These are phyloP conservation scores for Aspergillus intermedius DNA, from an alignment of 2,329 filamentous ascomycete genomes.

Conservation along the genomic window DNA sequence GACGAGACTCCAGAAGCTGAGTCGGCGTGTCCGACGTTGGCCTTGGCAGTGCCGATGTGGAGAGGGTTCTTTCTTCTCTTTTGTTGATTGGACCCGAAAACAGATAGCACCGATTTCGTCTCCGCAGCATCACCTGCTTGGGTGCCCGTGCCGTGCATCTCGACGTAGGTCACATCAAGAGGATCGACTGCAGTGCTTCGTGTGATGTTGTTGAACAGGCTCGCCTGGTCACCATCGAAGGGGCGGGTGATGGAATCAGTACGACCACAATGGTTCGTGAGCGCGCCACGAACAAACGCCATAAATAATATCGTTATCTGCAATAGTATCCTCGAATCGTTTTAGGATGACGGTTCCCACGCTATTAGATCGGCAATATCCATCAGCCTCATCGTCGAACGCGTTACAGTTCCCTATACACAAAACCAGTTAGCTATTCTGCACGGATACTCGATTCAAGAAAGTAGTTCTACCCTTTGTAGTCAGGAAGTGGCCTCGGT, in stretches of 20 bases:
- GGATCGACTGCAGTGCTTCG: constrained; percentile 32
- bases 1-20: constrained; percentile 28
- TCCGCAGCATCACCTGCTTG: constrained; percentile 35
- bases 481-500: constrained; percentile 41
- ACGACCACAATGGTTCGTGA: constrained; percentile 41
- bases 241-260: constrained; percentile 43
- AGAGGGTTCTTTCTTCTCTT: constrained; percentile 24
- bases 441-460: no score
- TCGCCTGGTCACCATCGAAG: constrained; percentile 32
- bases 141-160: constrained; percentile 37
- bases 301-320: constrained; percentile 40
- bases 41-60: constrained; percentile 28
- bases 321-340: constrained; percentile 44
- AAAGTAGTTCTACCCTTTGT: neutral
- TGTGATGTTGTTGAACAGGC: constrained; percentile 32
- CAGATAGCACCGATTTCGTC: constrained; percentile 30
- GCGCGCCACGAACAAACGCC: constrained; percentile 38
- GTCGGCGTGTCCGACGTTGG: constrained; percentile 42
- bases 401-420: constrained; percentile 42
- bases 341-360: constrained; percentile 47
- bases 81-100: constrained; percentile 26
- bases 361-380: constrained; percentile 50
- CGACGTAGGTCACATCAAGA: constrained; percentile 30
- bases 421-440: no score
- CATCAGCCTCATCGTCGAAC: constrained; percentile 45